phyloP scores from a whole-genome alignment of 768 basidiomycete genomes.

The Leccinum variicolor region DNA sequence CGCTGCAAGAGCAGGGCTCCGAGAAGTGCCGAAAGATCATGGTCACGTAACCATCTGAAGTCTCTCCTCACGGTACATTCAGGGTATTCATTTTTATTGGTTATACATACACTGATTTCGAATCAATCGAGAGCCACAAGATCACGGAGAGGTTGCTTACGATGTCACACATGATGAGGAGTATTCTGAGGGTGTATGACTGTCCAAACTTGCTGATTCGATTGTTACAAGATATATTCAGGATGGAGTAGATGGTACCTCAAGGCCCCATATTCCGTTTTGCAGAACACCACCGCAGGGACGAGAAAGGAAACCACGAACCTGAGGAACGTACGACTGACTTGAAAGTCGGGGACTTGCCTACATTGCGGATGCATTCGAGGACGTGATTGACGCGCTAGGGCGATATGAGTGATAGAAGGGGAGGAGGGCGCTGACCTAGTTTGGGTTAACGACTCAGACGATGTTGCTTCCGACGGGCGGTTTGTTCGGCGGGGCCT shows the following conservation, averaged over 20 bases:
- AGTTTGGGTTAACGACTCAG: slow-evolving; percentile 52
- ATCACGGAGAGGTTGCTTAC: slow-evolving; percentile 44
- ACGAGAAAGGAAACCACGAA: slow-evolving; percentile 22
- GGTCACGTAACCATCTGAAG: no score
- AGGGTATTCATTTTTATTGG: no score
- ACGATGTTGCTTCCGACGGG: slow-evolving; percentile 52
- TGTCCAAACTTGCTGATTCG: slow-evolving; percentile 85
- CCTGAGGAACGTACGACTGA: slow-evolving; percentile 94
- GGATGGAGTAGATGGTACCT: slow-evolving; percentile 96
- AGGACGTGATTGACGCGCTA: slow-evolving; percentile 90
- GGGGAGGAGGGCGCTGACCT: slow-evolving; percentile 36
- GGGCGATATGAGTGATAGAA: not conserved
- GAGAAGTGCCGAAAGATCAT: no score
- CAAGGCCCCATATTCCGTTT: slow-evolving; percentile 29
- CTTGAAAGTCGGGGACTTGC: slow-evolving; percentile 92
- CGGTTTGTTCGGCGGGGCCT: no score
- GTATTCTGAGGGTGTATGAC: slow-evolving; percentile 77
- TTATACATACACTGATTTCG: no score
- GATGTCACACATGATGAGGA: slow-evolving; percentile 89
- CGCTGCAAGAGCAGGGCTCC: no score
- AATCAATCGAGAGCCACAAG: not conserved
- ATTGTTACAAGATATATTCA: slow-evolving; percentile 90
- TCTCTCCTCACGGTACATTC: no score
- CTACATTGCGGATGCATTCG: slow-evolving; percentile 79
- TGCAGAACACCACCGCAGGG: not conserved